Conservation (phyloP, 2,329 filamentous ascomycete species). For the Colletotrichum sp. region DNA sequence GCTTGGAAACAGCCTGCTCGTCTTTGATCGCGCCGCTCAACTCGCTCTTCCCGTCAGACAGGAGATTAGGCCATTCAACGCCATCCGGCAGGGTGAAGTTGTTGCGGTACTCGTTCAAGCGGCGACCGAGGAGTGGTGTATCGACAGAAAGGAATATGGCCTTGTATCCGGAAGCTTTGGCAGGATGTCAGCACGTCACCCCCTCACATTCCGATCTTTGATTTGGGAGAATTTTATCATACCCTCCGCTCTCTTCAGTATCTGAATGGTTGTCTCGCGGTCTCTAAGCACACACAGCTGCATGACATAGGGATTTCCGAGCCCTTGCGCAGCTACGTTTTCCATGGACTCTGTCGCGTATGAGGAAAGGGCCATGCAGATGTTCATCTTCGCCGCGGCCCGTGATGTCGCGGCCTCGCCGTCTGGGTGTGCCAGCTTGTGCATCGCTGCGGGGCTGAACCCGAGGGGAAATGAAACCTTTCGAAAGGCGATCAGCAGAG, state of each 20-base stretch:
- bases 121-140: constrained; percentile 55
- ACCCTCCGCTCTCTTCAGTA: constrained; percentile 49
- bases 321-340: constrained; percentile 46
- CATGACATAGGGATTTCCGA: constrained; percentile 43
- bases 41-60: constrained; percentile 20
- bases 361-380: constrained; percentile 50
- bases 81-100: constrained; percentile 39
- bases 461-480: constrained; percentile 54
- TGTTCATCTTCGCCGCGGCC: constrained; percentile 37
- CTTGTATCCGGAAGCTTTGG: constrained; percentile 38
- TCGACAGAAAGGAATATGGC: constrained; percentile 62
- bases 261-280: constrained; percentile 41
- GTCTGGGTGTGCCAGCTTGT: constrained; percentile 57
- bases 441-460: constrained; percentile 60
- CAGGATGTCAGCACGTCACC: not conserved
- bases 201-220: not conserved
- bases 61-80: not conserved
- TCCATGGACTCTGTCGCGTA: constrained; percentile 51
- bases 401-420: constrained; percentile 58
- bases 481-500: too few relatives aligned
- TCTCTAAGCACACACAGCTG: constrained; percentile 60
- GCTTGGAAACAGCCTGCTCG: not conserved
- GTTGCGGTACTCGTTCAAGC: constrained; percentile 59
- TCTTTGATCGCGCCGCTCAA: constrained; percentile 9
- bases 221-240: constrained; percentile 1